These are phyloP conservation scores for Pseudomonodictys pantanalensis DNA, from an alignment of 495 filamentous ascomycete genomes.

Conservation along the genomic window DNA sequence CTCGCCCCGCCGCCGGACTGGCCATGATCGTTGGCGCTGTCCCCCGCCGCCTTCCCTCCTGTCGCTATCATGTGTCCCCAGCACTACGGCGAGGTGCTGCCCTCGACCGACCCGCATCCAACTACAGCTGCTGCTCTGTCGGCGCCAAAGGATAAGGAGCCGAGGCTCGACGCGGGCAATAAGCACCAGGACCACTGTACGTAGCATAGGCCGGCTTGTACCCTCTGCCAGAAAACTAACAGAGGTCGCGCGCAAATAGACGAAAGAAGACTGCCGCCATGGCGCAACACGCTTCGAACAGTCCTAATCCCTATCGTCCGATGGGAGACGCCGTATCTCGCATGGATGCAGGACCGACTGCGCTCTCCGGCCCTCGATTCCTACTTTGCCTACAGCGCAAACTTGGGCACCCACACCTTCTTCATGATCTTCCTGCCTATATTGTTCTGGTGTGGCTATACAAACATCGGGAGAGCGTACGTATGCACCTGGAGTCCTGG, in stretches of 20 bases:
- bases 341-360: slow-evolving; percentile 66
- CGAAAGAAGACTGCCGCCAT: slow-evolving; percentile 75
- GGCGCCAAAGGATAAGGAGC: slow-evolving; percentile 2
- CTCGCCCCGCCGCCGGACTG: background rate
- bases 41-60: background rate
- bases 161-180: slow-evolving; percentile 41
- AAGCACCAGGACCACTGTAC: slow-evolving; percentile 42
- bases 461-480: slow-evolving; percentile 77
- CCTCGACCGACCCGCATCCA: background rate
- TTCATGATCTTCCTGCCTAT: slow-evolving; percentile 94
- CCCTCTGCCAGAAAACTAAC: background rate
- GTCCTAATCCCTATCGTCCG: slow-evolving; percentile 79
- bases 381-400: slow-evolving; percentile 95
- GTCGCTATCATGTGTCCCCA: slow-evolving; percentile 12
- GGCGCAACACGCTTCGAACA: slow-evolving; percentile 84
- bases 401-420: slow-evolving; percentile 96
- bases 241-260: slow-evolving; percentile 54
- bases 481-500: slow-evolving; percentile 31
- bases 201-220: background rate
- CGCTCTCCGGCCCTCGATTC: slow-evolving; percentile 74
- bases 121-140: background rate
- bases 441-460: slow-evolving; percentile 91
- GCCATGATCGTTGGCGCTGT: slow-evolving; percentile 12
- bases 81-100: background rate
- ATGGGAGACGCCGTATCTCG: slow-evolving; percentile 94